Evolutionary conservation across 2,329 filamentous ascomycete genomes (phyloP), one percentile per base, ranked within the genome.

Genomic region (Hypoxylon sp.): DNA sequence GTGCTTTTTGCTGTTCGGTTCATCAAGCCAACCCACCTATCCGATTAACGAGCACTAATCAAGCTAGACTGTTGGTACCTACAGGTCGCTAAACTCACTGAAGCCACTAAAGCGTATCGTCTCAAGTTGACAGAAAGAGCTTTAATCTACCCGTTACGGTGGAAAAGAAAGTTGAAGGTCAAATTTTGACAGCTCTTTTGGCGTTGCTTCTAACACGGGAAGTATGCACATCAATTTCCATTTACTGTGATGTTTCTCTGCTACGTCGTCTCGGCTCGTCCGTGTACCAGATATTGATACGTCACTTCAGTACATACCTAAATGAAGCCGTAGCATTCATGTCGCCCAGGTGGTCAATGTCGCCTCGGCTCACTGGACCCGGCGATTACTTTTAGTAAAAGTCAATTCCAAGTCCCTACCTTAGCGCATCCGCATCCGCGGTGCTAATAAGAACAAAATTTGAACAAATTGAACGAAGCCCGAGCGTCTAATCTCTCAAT

Each of bases 241-340:
- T 61, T 64, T 43, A 69, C 64, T 63, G 48, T 56, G 36, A 69
- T 58, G 67, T 69, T 28, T 41, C 67, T 60, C 30, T 63, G 14
- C 60, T 43, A 69, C 66, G 59, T 69, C 52, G 67, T 57, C 36
- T 55, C 21, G 53, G 51, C 57, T 67, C 48, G 55, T 46, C 41
- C 55, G 61, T 34, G 43, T 30, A 30, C 28, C 28, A 30, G 14
- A 17, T 30, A 63, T 49, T 62, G 66, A 66, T 69, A 67, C 19
- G 59, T 60, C 64, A 63, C 43, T 63, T 55, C 48, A 52, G 23
- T n/a, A n/a, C n/a, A 25, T 17, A 36, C 21, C 30, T 36, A 63
- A 45, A 49, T 51, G 38, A 61, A 65, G 34, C 36, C 46, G 49
- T 43, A 21, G 53, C 61, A 65, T 56, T 52, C 38, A 21, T 34